Conservation (phyloP, 2,329 filamentous ascomycete species). For the Fusarium secorum region DNA sequence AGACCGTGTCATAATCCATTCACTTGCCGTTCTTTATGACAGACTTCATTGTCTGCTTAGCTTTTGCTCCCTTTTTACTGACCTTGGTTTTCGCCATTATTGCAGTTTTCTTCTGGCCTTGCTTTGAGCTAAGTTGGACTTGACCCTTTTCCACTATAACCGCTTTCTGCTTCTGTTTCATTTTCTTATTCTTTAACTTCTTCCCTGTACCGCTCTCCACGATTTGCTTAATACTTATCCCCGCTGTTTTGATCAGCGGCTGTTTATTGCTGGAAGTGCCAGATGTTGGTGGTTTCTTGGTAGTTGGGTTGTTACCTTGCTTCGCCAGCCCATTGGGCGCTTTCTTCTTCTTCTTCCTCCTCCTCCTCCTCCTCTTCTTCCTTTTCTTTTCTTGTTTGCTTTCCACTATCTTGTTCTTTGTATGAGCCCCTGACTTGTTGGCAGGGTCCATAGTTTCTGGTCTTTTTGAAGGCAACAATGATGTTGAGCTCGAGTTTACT, state of each 20-base stretch:
- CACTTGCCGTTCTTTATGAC: rapidly evolving
- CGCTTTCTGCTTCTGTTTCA: background rate
- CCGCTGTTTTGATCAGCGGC: background rate
- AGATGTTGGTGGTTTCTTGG: background rate
- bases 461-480: background rate
- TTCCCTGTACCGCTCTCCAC: background rate
- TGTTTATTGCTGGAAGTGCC: background rate
- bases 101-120: background rate
- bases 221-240: too few species aligned
- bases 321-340: rapidly evolving
- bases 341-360: background rate
- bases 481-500: background rate
- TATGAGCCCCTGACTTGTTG: background rate
- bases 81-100: background rate
- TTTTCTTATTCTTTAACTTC: background rate
- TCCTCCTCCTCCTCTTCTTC: background rate
- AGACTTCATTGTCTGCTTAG: rapidly evolving
- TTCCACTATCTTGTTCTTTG: background rate
- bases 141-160: too few species aligned
- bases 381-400: background rate
- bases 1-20: rapidly evolving
- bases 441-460: background rate
- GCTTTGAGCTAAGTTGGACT: background rate
- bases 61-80: background rate
- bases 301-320: too few species aligned